phyloP scores from a whole-genome alignment of 495 filamentous ascomycete genomes.

The Neurospora sp. region DNA sequence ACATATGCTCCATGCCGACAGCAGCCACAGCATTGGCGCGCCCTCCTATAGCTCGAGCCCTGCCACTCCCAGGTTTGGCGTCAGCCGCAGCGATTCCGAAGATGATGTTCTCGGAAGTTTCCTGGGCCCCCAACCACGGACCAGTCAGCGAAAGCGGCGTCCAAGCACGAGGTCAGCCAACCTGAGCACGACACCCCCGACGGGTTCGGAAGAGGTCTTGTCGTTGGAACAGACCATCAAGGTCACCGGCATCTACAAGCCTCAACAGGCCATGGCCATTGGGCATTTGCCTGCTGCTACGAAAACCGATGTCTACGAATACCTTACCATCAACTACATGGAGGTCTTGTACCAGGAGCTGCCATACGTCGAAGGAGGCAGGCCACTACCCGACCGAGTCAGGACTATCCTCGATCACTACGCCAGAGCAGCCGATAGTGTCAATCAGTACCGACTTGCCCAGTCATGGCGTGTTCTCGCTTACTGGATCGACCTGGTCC shows the following conservation, averaged over 20 bases:
- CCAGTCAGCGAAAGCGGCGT: conserved; percentile 25
- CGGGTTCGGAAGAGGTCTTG: conserved; percentile 40
- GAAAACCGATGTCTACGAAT: conserved; percentile 44
- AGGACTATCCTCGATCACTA: conserved; percentile 49
- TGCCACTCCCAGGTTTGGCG: conserved; percentile 33
- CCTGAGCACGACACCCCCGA: conserved; percentile 52
- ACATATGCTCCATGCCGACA: conserved; percentile 19
- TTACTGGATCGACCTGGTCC: conserved; percentile 50
- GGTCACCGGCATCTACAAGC: conserved; percentile 41
- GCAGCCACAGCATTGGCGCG: conserved; percentile 14
- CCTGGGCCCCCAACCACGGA: conserved; percentile 38
- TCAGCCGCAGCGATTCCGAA: conserved; percentile 58
- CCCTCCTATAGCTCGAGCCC: conserved; percentile 36
- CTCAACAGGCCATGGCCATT: conserved; percentile 52
- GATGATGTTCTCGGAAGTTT: conserved; percentile 55
- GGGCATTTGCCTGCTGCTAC: conserved; percentile 49
- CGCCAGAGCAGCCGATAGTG: conserved; percentile 49
- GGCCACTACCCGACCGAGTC: conserved; percentile 32
- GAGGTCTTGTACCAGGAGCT: conserved; percentile 32
- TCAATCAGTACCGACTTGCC: conserved; percentile 51
- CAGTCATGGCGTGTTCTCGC: conserved; percentile 69
- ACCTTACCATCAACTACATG: conserved; percentile 52
- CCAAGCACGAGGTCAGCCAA: conserved; percentile 26
- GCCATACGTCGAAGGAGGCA: conserved; percentile 17
- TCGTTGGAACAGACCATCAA: conserved; percentile 53